These are phyloP conservation scores for Ogataea sp. DNA, from an alignment of 805 yeast genomes.

Conservation along the genomic window DNA sequence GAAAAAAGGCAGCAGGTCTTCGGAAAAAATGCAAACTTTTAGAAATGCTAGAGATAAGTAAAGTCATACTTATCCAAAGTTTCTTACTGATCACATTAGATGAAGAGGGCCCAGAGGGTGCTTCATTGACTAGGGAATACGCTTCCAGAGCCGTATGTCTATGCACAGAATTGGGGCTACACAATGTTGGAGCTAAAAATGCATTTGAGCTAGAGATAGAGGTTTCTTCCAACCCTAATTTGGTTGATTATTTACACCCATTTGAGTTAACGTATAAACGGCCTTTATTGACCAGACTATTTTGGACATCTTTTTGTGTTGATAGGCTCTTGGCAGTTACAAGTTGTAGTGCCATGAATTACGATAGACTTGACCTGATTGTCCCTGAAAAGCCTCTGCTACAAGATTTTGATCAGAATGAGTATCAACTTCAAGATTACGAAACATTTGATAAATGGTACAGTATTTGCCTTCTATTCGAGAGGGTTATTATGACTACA, in stretches of 20 bases:
- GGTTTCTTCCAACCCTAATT: no score
- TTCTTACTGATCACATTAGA: constrained; percentile 19
- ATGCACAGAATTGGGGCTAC: constrained; percentile 21
- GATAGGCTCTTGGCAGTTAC: constrained; percentile 22
- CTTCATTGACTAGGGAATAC: constrained; percentile 17
- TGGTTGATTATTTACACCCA: background rate
- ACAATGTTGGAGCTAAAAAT: constrained; percentile 18
- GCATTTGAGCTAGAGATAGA: constrained; percentile 5
- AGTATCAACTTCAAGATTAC: constrained; percentile 11
- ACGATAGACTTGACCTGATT: constrained; percentile 17
- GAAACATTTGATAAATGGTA: constrained; percentile 18
- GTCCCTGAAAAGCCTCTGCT: constrained; percentile 14
- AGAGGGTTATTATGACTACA: constrained; percentile 12
- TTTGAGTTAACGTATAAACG: constrained; percentile 14
- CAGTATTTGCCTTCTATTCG: constrained; percentile 15
- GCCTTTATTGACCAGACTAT: constrained; percentile 16
- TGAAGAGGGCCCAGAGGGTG: constrained; percentile 24
- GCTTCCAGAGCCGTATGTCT: constrained; percentile 18
- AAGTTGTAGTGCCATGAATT: constrained; percentile 19
- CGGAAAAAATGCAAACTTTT: constrained; percentile 18
- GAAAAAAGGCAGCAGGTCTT: constrained; percentile 16
- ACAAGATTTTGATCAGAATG: constrained; percentile 18
- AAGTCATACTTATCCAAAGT: constrained; percentile 21
- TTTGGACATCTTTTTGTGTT: constrained; percentile 23
- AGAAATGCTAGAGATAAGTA: constrained; percentile 19